These are phyloP conservation scores for Filosporella fistucella DNA, from an alignment of 495 filamentous ascomycete species.

Conservation along the genomic window DNA sequence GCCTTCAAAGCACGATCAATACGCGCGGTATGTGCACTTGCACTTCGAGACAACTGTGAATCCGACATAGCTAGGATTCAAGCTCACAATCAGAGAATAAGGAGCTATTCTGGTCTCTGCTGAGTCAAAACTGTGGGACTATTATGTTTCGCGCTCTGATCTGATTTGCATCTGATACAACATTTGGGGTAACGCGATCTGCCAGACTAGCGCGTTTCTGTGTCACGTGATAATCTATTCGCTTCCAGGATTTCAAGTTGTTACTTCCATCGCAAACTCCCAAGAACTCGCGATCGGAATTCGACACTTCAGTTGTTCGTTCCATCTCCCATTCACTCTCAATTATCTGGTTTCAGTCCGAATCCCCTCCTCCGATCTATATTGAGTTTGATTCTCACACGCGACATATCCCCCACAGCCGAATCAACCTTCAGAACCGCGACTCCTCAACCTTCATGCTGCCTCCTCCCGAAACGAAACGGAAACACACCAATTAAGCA, in stretches of 20 bases:
- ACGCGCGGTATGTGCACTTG: conserved; percentile 37
- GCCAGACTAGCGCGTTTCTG: not conserved
- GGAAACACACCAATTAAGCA: conserved; percentile 18
- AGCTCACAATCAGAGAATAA: no score
- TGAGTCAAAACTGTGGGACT: no score
- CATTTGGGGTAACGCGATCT: no score
- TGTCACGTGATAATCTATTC: not conserved
- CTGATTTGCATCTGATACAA: no score
- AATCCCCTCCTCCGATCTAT: no score
- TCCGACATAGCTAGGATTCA: conserved; percentile 7
- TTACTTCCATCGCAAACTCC: not conserved
- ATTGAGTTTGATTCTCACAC: not conserved
- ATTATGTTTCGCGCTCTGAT: no score
- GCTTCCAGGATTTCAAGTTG: not conserved
- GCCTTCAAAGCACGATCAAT: conserved; percentile 61
- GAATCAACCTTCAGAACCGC: no score
- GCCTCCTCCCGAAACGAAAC: conserved; percentile 20
- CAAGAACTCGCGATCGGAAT: not conserved
- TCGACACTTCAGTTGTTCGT: not conserved
- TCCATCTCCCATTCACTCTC: no score
- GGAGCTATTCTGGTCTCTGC: no score
- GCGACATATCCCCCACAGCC: not conserved
- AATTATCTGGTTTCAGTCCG: no score
- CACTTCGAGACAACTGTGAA: conserved; percentile 9
- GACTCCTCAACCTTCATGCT: no score